Conservation (phyloP, 257 asterid genomes). For the Plantago ovata region DNA sequence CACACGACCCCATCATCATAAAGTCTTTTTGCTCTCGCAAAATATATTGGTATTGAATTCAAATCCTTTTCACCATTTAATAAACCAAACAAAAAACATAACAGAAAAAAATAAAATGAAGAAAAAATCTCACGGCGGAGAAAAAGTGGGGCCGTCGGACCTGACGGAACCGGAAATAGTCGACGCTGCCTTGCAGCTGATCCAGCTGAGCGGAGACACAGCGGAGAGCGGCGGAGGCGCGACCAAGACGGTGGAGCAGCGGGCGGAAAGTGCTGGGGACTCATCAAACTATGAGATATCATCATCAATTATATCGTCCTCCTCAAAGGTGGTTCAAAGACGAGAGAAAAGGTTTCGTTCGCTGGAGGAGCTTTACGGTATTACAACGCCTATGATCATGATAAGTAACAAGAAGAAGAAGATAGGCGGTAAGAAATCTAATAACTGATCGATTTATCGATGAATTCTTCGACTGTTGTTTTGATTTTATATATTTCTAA, state of each 20-base stretch:
- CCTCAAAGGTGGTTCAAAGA: not conserved
- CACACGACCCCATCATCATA: too few relatives aligned
- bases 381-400: conserved; percentile 25
- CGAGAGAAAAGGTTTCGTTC: conserved; percentile 46
- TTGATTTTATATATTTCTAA: too few relatives aligned
- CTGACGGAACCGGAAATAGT: conserved; percentile 54
- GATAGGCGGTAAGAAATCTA: not conserved
- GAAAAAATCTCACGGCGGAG: conserved; percentile 21
- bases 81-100: not conserved
- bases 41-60: not conserved
- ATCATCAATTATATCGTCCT: conserved; percentile 17
- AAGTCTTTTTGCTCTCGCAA: too few relatives aligned
- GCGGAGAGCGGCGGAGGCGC: conserved; percentile 15
- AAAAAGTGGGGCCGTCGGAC: conserved; percentile 18
- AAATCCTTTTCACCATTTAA: not conserved
- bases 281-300: conserved; percentile 31
- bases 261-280: conserved; percentile 33
- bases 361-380: conserved; percentile 27
- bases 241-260: conserved; percentile 27
- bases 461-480: too few relatives aligned
- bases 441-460: too few relatives aligned
- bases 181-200: conserved; percentile 64
- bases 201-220: conserved; percentile 68
- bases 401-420: conserved; percentile 11
- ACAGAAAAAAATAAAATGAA: conserved; percentile 20